A percentile compares a stretch with the other conserved stretches of the same genome.
phyloP scores from a whole-genome alignment of 306 rosid genomes.

The Cicer cuneatum region DNA sequence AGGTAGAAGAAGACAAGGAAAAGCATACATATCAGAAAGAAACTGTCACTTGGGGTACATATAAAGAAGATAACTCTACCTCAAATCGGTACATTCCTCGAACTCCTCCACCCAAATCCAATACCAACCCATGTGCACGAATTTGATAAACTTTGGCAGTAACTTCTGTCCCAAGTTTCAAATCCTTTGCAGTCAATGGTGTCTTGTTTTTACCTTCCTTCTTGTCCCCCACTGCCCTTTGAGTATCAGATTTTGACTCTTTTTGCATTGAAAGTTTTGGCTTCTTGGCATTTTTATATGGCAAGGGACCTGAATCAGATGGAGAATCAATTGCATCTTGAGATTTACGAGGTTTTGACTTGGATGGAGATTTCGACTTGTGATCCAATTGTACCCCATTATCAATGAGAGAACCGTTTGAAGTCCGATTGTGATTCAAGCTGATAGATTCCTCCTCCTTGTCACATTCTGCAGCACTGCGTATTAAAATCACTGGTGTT shows the following conservation, averaged over 20 bases:
- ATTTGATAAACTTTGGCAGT: constrained; percentile 78
- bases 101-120: constrained; percentile 86
- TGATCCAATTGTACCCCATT: constrained; percentile 41
- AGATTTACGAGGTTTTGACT: constrained; percentile 40
- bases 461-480: constrained; percentile 87
- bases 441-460: constrained; percentile 72
- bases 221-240: constrained; percentile 31
- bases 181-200: constrained; percentile 46
- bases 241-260: constrained; percentile 42
- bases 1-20: neutral
- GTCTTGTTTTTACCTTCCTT: constrained; percentile 47
- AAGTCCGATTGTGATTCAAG: constrained; percentile 46
- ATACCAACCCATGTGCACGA: constrained; percentile 82
- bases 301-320: constrained; percentile 45
- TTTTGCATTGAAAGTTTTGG: constrained; percentile 47
- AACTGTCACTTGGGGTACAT: neutral
- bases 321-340: constrained; percentile 45
- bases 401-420: constrained; percentile 43
- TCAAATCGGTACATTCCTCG: constrained; percentile 86
- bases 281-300: constrained; percentile 47
- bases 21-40: neutral
- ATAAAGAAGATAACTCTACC: constrained; percentile 53
- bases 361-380: constrained; percentile 46
- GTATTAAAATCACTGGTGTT: constrained; percentile 69
- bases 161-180: constrained; percentile 74